These are phyloP conservation scores for Hirschioporus abietinus DNA, from an alignment of 768 basidiomycete species.

Conservation along the genomic window DNA sequence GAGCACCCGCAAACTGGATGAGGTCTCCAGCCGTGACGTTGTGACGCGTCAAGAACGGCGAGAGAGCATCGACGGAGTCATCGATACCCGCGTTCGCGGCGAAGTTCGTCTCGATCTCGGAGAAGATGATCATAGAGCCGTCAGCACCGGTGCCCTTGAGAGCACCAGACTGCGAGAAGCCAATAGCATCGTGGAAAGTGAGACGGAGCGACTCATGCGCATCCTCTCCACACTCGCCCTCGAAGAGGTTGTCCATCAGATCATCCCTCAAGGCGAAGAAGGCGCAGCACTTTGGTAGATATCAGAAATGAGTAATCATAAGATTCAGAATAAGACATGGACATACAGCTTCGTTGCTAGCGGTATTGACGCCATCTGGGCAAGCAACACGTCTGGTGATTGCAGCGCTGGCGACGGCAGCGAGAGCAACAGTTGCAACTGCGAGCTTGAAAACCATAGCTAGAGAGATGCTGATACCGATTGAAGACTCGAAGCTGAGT, in stretches of 20 bases:
- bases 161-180: constrained; percentile 5
- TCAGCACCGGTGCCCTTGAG: constrained; percentile 31
- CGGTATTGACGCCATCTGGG: constrained; percentile 13
- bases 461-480: neutral
- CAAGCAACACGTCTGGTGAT: constrained; percentile 17
- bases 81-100: constrained; percentile 23
- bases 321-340: neutral
- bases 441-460: constrained; percentile 4
- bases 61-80: constrained; percentile 19
- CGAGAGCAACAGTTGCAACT: neutral
- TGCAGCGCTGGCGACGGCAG: constrained; percentile 4
- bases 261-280: constrained; percentile 5
- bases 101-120: constrained; percentile 37
- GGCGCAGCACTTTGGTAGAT: constrained; percentile 7
- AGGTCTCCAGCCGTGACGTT: constrained; percentile 16
- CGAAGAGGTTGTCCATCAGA: constrained; percentile 4
- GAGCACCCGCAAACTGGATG: constrained; percentile 20
- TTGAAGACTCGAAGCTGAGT: constrained; percentile 1
- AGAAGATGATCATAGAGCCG: constrained; percentile 45
- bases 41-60: constrained; percentile 16
- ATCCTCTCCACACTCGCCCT: constrained; percentile 9
- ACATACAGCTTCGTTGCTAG: constrained; percentile 9
- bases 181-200: constrained; percentile 12
- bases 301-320: constrained; percentile 5
- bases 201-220: constrained; percentile 9